phyloP scores from a whole-genome alignment of 2,329 filamentous ascomycete species.

The Ophiosphaerella korrae region DNA sequence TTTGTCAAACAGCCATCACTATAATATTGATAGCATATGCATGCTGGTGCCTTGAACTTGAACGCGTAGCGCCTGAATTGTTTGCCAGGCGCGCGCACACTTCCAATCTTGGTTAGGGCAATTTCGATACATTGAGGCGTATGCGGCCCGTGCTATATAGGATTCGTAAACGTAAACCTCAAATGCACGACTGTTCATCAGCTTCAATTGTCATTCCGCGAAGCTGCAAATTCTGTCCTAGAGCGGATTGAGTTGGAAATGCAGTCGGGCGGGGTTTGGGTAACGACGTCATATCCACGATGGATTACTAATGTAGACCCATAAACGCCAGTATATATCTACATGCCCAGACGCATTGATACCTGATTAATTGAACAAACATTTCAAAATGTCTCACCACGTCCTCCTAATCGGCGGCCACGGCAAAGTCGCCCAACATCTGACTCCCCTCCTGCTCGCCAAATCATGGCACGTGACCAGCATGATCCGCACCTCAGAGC shows the following conservation, averaged over 20 bases:
- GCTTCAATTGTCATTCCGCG: neutral
- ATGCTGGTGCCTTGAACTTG: too few relatives aligned
- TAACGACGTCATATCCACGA: slow-evolving; percentile 20
- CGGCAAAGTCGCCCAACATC: slow-evolving; percentile 75
- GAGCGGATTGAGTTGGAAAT: neutral
- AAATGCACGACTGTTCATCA: neutral
- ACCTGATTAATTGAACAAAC: neutral
- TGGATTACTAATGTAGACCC: neutral
- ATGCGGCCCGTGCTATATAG: too few relatives aligned
- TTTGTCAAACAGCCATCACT: too few relatives aligned
- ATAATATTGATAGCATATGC: too few relatives aligned
- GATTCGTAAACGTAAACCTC: too few relatives aligned
- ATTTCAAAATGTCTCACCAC: slow-evolving; percentile 37
- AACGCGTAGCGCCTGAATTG: too few relatives aligned
- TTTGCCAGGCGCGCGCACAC: too few relatives aligned
- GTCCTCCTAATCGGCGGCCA: slow-evolving; percentile 80
- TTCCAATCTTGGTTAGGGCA: too few relatives aligned
- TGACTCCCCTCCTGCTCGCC: slow-evolving; percentile 77
- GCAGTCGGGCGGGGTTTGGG: slow-evolving; percentile 5
- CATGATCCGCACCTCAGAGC: slow-evolving; percentile 74
- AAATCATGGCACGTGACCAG: slow-evolving; percentile 79
- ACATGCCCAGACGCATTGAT: neutral
- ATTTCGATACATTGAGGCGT: too few relatives aligned
- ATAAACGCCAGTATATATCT: neutral
- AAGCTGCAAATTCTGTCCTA: too few relatives aligned